Base-by-base conservation (phyloP, 805 yeast genomes). In the Saccharomyces paradoxus region DNA sequence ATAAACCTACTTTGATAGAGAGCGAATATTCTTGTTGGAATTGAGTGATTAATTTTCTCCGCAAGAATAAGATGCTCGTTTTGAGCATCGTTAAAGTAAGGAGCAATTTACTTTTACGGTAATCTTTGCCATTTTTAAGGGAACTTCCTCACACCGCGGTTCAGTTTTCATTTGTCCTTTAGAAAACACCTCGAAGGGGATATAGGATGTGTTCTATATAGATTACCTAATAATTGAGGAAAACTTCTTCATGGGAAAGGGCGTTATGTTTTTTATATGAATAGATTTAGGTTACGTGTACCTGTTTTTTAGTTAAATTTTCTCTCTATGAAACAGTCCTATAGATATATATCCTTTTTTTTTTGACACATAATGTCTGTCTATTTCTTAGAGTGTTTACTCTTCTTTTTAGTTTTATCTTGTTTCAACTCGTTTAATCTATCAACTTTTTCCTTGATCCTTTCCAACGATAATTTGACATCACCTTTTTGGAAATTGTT, bases 401-500 rank as follows among this genome's bases (percentile, higher is more conserved):
- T 59, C 49, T 55, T 53, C 53, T 63, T 62, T 31, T 55, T 59
- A 41, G 54, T 56, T 32, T 58, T 55, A 17, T 59, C 60, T 27
- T 55, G 53, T 47, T 64, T 64, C 41, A 70, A 56, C 56, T 74
- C 75, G 30, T 70, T 73, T 69, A 71, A 70, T 54, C 75, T 74
- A 41, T 77, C 77, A 41, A 78, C 73, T 61, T 82, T 77, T 54
- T 78, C 79, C 54, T 75, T 72, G 26, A 84, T 78, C 58, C 89
- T 77, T 63, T 83, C 87, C 60, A 85, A 74, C 56, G 86, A 81
- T 67, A 84, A 72, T 67, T 81, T 83, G 49, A 85, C 87, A 62
- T 85, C 91, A 53, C 89, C 90, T 63, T 81, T 81, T 57, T 77
- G 78, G 70, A 85, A 85, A 62, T 83, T 83, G 32, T 77, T 80